Evolutionary conservation across 768 basidiomycete genomes (phyloP).

Genomic region (Boletellus sp.): DNA sequence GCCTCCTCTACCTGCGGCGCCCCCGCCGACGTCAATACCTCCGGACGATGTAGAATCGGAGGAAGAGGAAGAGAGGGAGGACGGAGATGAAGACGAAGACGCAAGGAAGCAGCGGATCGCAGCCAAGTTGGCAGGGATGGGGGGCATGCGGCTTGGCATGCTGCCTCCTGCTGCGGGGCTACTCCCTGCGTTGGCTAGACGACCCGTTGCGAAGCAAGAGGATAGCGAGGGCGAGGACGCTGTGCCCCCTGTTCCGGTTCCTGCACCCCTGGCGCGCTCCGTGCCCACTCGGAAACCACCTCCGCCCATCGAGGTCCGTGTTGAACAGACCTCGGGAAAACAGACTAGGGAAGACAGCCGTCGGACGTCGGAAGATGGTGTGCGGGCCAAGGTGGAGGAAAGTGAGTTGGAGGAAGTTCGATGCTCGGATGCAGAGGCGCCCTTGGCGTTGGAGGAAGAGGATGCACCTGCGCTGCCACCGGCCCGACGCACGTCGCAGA

Average conservation of each 20-base stretch:
- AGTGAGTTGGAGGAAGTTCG: conserved; percentile 68
- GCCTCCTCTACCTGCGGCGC: conserved; percentile 37
- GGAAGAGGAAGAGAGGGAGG: conserved; percentile 12
- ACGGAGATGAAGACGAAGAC: conserved; percentile 54
- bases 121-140: conserved; percentile 51
- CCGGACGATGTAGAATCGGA: conserved; percentile 24
- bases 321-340: conserved; percentile 5
- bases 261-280: conserved; percentile 30
- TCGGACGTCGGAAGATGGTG: conserved; percentile 53
- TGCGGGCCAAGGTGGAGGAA: conserved; percentile 65
- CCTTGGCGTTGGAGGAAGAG: conserved; percentile 34
- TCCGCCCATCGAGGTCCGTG: conserved; percentile 8
- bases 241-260: conserved; percentile 27
- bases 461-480: conserved; percentile 42
- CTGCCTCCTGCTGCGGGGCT: conserved; percentile 32
- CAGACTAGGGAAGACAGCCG: conserved; percentile 43
- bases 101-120: conserved; percentile 54
- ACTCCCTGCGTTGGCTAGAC: conserved; percentile 14
- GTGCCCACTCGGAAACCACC: conserved; percentile 34
- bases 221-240: conserved; percentile 31
- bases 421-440: conserved; percentile 47
- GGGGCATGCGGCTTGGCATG: conserved; percentile 58
- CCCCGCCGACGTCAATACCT: conserved; percentile 33
- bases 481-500: conserved; percentile 9
- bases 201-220: conserved; percentile 16